Conservation (phyloP, 2,329 filamentous ascomycete genomes). For the Chaetomiaceae sp. region DNA sequence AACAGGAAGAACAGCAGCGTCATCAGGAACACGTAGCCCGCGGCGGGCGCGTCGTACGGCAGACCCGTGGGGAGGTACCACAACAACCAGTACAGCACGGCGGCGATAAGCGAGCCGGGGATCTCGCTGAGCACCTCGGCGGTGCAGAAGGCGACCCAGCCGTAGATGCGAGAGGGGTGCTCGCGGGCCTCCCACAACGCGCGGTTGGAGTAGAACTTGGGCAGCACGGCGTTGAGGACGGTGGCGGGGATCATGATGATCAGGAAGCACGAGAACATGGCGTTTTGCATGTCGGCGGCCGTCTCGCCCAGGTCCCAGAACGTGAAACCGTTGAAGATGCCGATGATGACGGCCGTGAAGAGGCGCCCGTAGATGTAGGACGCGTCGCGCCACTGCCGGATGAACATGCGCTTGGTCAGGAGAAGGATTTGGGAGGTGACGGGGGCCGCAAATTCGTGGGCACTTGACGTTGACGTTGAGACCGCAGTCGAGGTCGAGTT, state of each 20-base stretch:
- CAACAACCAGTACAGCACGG: conserved; percentile 58
- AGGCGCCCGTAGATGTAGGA: conserved; percentile 60
- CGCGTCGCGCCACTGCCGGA: conserved; percentile 61
- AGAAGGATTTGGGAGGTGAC: conserved; percentile 47
- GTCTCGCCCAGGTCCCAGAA: conserved; percentile 59
- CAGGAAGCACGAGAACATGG: conserved; percentile 73
- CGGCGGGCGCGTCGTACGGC: conserved; percentile 56
- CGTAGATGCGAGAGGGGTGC: conserved; percentile 74
- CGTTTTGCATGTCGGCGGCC: conserved; percentile 60
- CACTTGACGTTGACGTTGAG: too few relatives aligned
- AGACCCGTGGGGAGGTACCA: conserved; percentile 73
- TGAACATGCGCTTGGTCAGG: conserved; percentile 54
- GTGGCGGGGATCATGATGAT: conserved; percentile 69
- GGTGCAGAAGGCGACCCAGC: conserved; percentile 65
- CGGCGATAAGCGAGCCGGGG: conserved; percentile 63
- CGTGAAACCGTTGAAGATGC: conserved; percentile 66
- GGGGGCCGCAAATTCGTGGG: conserved; percentile 59
- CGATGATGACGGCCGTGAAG: conserved; percentile 56
- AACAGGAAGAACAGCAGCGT: conserved; percentile 73
- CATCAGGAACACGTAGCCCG: conserved; percentile 77
- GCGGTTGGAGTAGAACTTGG: conserved; percentile 61
- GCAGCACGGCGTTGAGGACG: conserved; percentile 72
- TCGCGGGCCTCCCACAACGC: conserved; percentile 68
- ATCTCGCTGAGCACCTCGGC: conserved; percentile 64
- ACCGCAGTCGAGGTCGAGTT: too few relatives aligned